phyloP scores from a whole-genome alignment of 1,139 yeast genomes.

The Geotrichum klebahnii region DNA sequence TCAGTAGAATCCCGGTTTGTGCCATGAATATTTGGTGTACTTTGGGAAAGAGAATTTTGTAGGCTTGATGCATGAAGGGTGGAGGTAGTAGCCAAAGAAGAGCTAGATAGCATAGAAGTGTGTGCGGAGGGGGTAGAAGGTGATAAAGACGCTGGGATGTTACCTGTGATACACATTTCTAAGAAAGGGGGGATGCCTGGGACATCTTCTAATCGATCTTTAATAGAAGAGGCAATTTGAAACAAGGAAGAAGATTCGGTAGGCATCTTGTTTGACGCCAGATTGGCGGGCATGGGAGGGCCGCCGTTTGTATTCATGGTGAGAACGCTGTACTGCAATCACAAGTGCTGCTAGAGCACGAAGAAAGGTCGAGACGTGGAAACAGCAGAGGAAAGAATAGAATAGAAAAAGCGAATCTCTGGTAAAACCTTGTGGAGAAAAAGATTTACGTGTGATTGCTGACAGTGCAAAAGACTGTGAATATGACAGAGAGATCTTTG shows the following conservation, averaged over 20 bases:
- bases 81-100: conserved; percentile 9
- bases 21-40: conserved; percentile 11
- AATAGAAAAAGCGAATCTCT: background rate
- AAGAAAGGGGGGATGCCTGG: conserved; percentile 73
- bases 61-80: conserved; percentile 5
- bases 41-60: conserved; percentile 8
- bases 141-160: conserved; percentile 20
- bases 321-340: background rate
- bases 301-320: conserved; percentile 16
- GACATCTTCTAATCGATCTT: conserved; percentile 55
- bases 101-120: background rate
- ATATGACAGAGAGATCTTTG: background rate
- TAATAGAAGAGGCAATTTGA: conserved; percentile 61
- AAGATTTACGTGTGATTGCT: background rate
- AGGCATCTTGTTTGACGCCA: conserved; percentile 19
- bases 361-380: background rate
- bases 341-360: background rate
- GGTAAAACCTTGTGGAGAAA: no score
- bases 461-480: background rate
- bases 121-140: conserved; percentile 1
- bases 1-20: conserved; percentile 18
- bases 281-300: conserved; percentile 19
- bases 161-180: conserved; percentile 41
- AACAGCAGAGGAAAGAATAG: background rate
- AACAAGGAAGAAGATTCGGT: conserved; percentile 51